Conservation (phyloP, 805 yeast genomes). For the Kazachstania viticola region DNA sequence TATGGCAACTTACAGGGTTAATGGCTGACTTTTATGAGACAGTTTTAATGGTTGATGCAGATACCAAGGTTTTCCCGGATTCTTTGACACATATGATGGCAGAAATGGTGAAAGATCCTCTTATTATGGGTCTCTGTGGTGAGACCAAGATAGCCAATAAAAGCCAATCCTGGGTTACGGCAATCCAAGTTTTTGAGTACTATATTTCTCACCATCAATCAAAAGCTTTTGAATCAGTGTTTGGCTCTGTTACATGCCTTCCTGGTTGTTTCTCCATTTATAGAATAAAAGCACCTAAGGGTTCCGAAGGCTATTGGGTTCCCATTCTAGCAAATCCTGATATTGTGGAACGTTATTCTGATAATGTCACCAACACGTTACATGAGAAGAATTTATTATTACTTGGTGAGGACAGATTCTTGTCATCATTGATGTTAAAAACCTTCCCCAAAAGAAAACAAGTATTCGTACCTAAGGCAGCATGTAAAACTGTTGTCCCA, state of each 20-base stretch:
- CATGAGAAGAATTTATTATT: constrained; percentile 78
- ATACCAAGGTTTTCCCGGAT: constrained; percentile 79
- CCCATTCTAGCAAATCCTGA: constrained; percentile 90
- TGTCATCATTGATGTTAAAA: constrained; percentile 73
- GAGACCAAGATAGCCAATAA: constrained; percentile 88
- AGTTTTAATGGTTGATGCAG: constrained; percentile 90
- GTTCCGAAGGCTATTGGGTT: constrained; percentile 73
- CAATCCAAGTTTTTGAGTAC: constrained; percentile 88
- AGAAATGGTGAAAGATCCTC: constrained; percentile 77
- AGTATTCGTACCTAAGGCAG: constrained; percentile 80
- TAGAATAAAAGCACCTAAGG: constrained; percentile 83
- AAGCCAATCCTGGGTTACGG: constrained; percentile 75
- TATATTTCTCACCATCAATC: constrained; percentile 90
- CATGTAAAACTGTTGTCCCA: constrained; percentile 87
- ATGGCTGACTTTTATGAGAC: constrained; percentile 76
- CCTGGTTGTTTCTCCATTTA: constrained; percentile 95
- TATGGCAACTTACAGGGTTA: constrained; percentile 77
- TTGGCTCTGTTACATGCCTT: constrained; percentile 88
- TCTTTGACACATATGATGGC: constrained; percentile 84
- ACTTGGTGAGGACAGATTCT: constrained; percentile 83
- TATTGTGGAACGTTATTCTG: constrained; percentile 83
- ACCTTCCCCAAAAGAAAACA: constrained; percentile 87
- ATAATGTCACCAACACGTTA: constrained; percentile 70
- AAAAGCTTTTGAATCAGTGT: constrained; percentile 88
- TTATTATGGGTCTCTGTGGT: constrained; percentile 87